Conservation (phyloP, 2,329 filamentous ascomycete species). For the Xylariaceae sp. region DNA sequence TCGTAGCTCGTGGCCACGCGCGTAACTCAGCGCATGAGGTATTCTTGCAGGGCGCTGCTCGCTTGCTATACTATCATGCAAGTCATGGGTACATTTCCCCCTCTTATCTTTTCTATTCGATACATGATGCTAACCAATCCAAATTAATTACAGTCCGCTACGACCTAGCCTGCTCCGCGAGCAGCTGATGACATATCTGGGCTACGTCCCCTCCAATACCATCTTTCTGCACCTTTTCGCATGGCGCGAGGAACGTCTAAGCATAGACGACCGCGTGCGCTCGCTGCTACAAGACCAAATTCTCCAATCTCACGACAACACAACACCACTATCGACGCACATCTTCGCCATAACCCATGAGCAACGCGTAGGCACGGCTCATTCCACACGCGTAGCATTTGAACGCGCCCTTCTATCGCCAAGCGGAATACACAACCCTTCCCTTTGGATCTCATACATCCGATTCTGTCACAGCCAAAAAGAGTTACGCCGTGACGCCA, state of each 20-base stretch:
- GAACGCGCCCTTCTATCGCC: conserved; percentile 46
- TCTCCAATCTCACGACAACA: conserved; percentile 37
- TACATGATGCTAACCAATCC: conserved; percentile 6
- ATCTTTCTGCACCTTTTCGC: conserved; percentile 69
- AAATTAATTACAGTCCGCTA: conserved; percentile 50
- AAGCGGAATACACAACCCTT: conserved; percentile 36
- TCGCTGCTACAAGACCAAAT: conserved; percentile 55
- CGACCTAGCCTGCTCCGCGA: conserved; percentile 62
- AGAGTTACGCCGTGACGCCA: conserved; percentile 24
- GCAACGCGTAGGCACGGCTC: conserved; percentile 42
- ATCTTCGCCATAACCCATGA: conserved; percentile 52
- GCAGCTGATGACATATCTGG: conserved; percentile 57
- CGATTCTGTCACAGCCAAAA: conserved; percentile 38
- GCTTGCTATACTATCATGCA: conserved; percentile 64
- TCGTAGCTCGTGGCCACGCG: conserved; percentile 36
- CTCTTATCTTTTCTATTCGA: neutral
- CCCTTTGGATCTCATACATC: conserved; percentile 50
- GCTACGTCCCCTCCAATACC: conserved; percentile 69
- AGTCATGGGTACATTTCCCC: conserved; percentile 45
- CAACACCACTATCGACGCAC: conserved; percentile 40
- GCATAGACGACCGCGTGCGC: conserved; percentile 74
- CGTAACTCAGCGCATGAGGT: conserved; percentile 50
- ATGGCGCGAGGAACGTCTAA: conserved; percentile 69
- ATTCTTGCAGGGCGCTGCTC: conserved; percentile 64
- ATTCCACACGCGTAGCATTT: conserved; percentile 49